Evolutionary conservation across 768 basidiomycete genomes (phyloP), one percentile per base, ranked within the genome.

Genomic region (Pilatotrama ljubarskyi): DNA sequence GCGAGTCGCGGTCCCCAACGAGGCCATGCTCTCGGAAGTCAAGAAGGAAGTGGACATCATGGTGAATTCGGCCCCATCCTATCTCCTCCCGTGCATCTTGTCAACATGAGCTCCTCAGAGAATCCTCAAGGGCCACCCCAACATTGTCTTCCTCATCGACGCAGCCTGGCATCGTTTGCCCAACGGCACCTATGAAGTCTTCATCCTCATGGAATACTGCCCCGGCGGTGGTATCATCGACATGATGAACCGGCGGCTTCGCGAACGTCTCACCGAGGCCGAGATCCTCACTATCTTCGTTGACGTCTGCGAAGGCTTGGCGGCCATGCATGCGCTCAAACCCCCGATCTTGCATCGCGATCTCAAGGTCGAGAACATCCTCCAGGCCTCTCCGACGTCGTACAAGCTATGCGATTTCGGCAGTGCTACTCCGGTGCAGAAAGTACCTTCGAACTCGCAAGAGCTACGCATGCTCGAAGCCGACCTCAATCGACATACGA

Each of bases 371-470:
- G 97, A 99, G 73, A 99, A 99, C 74, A 98, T 99, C 66, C 84
- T 99, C 1, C 92, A 96, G 69, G 86, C 93, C 7, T 87, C 89
- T 2, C 73, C 84, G 1, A 87, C 90, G 1, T 86, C 86, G 0
- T 99, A 87, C 82, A 99, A 99, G 73, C 81, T 99, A 8, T 99
- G 97, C 73, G 97, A 99, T 73, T 99, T 99, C 75, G 97, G 97
- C 48, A 97, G 94, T 32, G 90, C 96, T 1, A 87, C 90, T 0
- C 82, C 85, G 2, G 87, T 95, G 20, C 76, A 86, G 18, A 82
- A 84, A 61, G 82, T 93, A 11, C 94, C 96, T 7, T 77, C 86
- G 8, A 89, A 82, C 17, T 87, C 84, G 35, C 85, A 89, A 63
- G 96, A 98, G 72, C 88, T 98, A 48, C 86, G 93, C 44, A 84